Conservation (phyloP, 495 filamentous ascomycete genomes). For the Talaromyces borbonicus region DNA sequence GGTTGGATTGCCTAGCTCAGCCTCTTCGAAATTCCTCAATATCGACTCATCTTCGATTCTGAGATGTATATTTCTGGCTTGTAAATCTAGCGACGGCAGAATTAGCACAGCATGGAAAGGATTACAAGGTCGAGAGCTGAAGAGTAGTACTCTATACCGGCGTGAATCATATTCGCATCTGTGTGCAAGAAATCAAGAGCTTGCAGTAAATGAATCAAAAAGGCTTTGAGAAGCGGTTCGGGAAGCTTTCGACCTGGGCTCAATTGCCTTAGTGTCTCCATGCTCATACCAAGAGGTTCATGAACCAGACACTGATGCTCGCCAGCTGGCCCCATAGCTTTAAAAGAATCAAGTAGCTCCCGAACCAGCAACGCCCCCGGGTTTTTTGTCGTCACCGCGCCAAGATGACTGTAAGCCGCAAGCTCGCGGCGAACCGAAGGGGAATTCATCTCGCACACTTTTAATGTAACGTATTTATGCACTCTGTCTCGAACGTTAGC, state of each 20-base stretch:
- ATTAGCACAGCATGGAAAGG: too few species aligned
- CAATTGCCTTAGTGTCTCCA: neutral
- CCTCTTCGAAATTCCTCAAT: too few species aligned
- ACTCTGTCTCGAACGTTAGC: neutral
- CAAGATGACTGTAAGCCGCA: constrained; percentile 14
- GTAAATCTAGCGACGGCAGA: too few species aligned
- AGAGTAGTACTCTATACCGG: too few species aligned
- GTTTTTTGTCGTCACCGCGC: constrained; percentile 9
- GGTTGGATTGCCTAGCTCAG: too few species aligned
- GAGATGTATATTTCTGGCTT: too few species aligned
- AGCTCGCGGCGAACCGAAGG: neutral
- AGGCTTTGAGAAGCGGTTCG: neutral
- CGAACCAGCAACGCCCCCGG: constrained; percentile 14
- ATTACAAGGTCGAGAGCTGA: too few species aligned
- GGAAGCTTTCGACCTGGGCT: neutral
- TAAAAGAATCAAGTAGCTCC: constrained; percentile 16
- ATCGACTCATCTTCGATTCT: too few species aligned
- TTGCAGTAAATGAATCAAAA: constrained; percentile 17
- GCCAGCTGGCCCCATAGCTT: constrained; percentile 16
- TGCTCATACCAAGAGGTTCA: constrained; percentile 16
- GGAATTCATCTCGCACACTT: neutral
- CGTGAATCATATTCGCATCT: constrained; percentile 27
- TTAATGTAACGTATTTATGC: neutral
- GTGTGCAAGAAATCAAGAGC: constrained; percentile 33
- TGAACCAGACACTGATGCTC: constrained; percentile 22